Percentiles rank a stretch among this genome's conserved stretches.
Evolutionary conservation across 2,329 filamentous ascomycete genomes (phyloP).

Genomic region (Fusarium paranaense): DNA sequence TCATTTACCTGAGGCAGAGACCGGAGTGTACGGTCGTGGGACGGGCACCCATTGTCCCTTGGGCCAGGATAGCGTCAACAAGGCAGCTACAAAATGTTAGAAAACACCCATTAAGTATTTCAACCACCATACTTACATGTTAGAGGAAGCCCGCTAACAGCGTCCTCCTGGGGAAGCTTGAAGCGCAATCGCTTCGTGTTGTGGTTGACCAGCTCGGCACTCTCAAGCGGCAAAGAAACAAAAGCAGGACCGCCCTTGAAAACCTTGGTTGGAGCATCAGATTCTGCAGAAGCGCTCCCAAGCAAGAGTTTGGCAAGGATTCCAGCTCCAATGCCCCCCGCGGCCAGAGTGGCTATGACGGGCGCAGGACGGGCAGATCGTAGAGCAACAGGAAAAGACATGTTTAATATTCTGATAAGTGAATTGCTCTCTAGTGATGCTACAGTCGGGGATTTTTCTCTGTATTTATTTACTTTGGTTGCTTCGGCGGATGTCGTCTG

Average conservation of each 20-base stretch:
- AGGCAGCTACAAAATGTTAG: constrained; percentile 54
- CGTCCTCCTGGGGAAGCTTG: constrained; percentile 60
- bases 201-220: constrained; percentile 65
- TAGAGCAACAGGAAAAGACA: constrained; percentile 27
- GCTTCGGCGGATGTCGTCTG: background rate
- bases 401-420: background rate
- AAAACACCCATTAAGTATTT: rapidly evolving
- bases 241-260: constrained; percentile 56
- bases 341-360: constrained; percentile 38
- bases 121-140: constrained; percentile 54
- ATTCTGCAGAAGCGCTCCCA: constrained; percentile 38
- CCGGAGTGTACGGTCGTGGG: constrained; percentile 74
- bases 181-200: constrained; percentile 70
- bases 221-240: constrained; percentile 61
- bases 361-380: constrained; percentile 34
- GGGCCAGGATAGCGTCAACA: constrained; percentile 71
- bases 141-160: constrained; percentile 61
- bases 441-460: background rate
- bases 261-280: constrained; percentile 27
- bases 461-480: background rate
- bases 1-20: constrained; percentile 45
- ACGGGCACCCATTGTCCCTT: constrained; percentile 68
- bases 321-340: constrained; percentile 26
- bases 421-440: background rate
- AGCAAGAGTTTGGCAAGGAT: constrained; percentile 37